Conservation (phyloP, 2,329 filamentous ascomycete genomes). For the Neobulgaria alba region DNA sequence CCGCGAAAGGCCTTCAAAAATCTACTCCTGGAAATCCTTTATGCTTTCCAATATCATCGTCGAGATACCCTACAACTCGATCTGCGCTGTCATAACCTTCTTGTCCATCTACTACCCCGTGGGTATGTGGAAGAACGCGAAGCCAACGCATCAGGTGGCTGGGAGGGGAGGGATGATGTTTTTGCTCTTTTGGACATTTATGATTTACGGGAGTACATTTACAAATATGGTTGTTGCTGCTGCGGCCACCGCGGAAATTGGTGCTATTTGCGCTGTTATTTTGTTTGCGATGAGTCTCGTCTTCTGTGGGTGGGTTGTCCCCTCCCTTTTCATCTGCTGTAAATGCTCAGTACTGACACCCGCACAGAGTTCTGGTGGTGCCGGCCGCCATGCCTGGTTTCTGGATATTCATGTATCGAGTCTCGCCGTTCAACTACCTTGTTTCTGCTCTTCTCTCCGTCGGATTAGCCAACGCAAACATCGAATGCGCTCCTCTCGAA, state of each 20-base stretch:
- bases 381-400: background rate
- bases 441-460: background rate
- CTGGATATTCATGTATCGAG: background rate
- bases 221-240: background rate
- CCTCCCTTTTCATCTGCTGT: background rate
- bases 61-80: constrained; percentile 58
- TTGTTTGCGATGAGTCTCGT: background rate
- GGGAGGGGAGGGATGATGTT: background rate
- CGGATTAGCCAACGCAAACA: background rate
- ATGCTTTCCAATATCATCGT: constrained; percentile 47
- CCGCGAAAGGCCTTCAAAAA: constrained; percentile 12
- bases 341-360: background rate
- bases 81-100: background rate
- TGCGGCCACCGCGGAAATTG: too few species aligned
- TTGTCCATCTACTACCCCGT: background rate
- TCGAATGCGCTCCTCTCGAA: background rate
- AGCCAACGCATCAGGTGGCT: too few species aligned
- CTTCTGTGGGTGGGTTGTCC: background rate
- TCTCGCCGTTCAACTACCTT: background rate
- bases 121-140: background rate
- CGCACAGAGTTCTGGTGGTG: background rate
- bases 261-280: background rate
- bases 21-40: constrained; percentile 24
- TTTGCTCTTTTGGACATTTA: background rate
- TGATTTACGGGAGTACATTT: background rate